Percentiles rank a stretch among this genome's conserved stretches.
Evolutionary conservation across 306 rosid genomes (phyloP).

Genomic region (Heteromeles arbutifolia): DNA sequence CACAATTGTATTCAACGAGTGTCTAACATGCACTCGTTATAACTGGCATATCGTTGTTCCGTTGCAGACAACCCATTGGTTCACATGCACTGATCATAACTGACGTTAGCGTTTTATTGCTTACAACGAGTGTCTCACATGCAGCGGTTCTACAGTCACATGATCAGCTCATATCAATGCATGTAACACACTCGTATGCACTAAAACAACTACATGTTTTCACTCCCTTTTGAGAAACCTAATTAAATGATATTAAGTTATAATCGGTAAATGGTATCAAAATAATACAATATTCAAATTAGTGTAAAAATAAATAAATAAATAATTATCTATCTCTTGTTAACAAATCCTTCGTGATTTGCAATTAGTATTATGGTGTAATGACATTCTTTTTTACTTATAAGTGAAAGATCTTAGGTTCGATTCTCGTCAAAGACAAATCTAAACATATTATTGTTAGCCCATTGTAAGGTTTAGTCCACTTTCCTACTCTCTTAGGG

Average conservation of each 20-base stretch:
- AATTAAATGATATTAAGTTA: background rate
- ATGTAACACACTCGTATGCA: background rate
- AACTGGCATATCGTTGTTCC: background rate
- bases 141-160: background rate
- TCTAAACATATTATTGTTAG: too few relatives aligned
- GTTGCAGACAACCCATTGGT: background rate
- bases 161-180: background rate
- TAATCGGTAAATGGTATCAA: background rate
- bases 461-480: fast-evolving
- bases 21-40: background rate
- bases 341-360: too few relatives aligned
- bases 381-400: too few relatives aligned
- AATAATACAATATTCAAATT: background rate
- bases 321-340: too few relatives aligned
- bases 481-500: too few relatives aligned
- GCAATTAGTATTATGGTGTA: too few relatives aligned
- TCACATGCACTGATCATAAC: background rate
- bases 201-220: background rate
- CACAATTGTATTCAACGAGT: too few relatives aligned
- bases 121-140: background rate
- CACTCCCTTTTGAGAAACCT: background rate
- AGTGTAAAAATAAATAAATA: too few relatives aligned
- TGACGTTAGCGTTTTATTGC: background rate
- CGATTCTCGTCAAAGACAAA: fast-evolving
- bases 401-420: fast-evolving